Conservation (phyloP, 2,329 filamentous ascomycete species). For the Cladophialophora psammophila region DNA sequence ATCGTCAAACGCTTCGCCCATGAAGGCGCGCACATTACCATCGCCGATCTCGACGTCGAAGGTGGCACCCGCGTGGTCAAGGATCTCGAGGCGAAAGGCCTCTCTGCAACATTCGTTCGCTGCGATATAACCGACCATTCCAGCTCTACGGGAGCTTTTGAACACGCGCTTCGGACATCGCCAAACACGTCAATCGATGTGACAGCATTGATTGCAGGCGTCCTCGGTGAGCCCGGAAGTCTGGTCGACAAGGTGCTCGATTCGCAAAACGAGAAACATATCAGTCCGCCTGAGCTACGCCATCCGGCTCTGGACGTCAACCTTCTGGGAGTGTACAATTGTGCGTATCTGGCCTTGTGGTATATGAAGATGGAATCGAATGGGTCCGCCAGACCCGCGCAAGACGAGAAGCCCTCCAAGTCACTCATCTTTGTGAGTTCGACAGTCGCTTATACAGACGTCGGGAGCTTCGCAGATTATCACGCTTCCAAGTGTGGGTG, state of each 20-base stretch:
- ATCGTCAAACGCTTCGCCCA: slow-evolving; percentile 48
- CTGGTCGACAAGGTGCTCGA: slow-evolving; percentile 26
- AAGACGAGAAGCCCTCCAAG: slow-evolving; percentile 19
- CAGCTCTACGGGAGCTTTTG: slow-evolving; percentile 44
- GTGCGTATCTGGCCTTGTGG: slow-evolving; percentile 43
- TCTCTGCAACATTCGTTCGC: slow-evolving; percentile 41
- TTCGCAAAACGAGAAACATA: slow-evolving; percentile 14
- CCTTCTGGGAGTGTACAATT: slow-evolving; percentile 42
- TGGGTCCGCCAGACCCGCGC: background rate
- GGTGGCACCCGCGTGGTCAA: background rate
- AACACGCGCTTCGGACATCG: slow-evolving; percentile 40
- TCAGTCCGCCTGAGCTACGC: slow-evolving; percentile 30
- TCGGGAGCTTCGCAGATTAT: slow-evolving; percentile 28
- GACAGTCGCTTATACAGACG: slow-evolving; percentile 33
- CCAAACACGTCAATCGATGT: slow-evolving; percentile 42
- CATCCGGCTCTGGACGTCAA: slow-evolving; percentile 41
- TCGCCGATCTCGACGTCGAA: slow-evolving; percentile 41
- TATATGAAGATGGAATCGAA: slow-evolving; percentile 37
- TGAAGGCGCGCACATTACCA: slow-evolving; percentile 52
- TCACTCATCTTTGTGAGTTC: slow-evolving; percentile 36
- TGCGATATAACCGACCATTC: slow-evolving; percentile 43
- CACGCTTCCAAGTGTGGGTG: slow-evolving; percentile 34
- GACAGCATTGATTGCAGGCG: slow-evolving; percentile 43
- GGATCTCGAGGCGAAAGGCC: slow-evolving; percentile 11
- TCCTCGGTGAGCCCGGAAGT: slow-evolving; percentile 33